Base-by-base conservation (phyloP, 306 rosid genomes). In the Quercus dentata region DNA sequence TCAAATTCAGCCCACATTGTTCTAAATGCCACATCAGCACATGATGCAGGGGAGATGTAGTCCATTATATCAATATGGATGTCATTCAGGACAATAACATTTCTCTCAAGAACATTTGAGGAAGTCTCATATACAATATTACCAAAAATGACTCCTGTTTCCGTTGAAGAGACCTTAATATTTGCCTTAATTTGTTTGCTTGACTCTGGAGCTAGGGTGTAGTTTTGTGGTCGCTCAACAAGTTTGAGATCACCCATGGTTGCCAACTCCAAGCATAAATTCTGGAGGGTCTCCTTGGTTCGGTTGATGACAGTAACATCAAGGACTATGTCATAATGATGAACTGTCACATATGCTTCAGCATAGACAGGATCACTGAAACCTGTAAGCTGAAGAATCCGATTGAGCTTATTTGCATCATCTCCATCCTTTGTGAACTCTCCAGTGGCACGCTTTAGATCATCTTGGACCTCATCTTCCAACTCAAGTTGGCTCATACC, bases 1-100 rank as follows among this genome's bases (percentile, higher is more conserved):
- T 96, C 99, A 83, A 96, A 96, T 75, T 96, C 99, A 55, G 99
- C 99, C 99, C 99, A 96, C 99, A 96, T 96, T 41, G 97, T 90
- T 86, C 99, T 90, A 61, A 96, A 96, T 80, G 96, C 89, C 79
- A 86, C 91, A 76, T 96, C 99, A 75, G 98, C 88, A 74, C 99
- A 96, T 61, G 91, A 89, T 64, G 99, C 96, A 71, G 99, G 98
- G 81, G 99, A 94, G 77, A 96, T 96, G 89, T 96, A 96, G 81
- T 96, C 99, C 99, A 96, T 96, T 81, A 96, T 96, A 87, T 96
- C 99, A 83, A 96, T 96, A 86, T 96, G 99, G 85, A 96, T 96
- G 88, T 96, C 99, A 86, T 91, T 96, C 56, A 96, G 93, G 70
- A 96, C 99, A 76, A 96, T 91, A 70, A 96, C 99, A 4, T 86